These are phyloP conservation scores for Colletotrichum sp. DNA, from an alignment of 2,329 filamentous ascomycete species.

Conservation along the genomic window DNA sequence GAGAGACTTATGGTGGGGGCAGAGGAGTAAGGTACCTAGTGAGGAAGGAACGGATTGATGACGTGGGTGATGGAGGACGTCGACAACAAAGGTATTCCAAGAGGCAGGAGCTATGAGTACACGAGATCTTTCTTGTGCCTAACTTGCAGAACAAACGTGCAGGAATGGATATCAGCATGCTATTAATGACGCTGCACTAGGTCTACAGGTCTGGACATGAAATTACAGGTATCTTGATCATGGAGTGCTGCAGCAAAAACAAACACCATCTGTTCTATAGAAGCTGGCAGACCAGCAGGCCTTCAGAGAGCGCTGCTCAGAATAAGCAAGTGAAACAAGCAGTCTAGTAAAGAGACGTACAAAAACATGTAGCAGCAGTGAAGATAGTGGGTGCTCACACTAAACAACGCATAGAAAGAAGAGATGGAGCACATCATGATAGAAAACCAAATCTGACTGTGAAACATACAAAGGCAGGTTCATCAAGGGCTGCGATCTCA, in stretches of 20 bases:
- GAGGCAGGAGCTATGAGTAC: not conserved
- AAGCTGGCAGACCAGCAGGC: not conserved
- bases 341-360: not conserved
- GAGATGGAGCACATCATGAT: not conserved
- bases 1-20: not conserved
- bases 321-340: not conserved
- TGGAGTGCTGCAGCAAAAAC: not conserved
- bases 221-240: not conserved
- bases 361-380: not conserved
- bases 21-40: not conserved
- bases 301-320: not conserved
- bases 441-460: not conserved
- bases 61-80: not conserved
- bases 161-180: not conserved
- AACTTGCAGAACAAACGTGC: not conserved
- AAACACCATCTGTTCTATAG: not conserved
- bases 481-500: not conserved
- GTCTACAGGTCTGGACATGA: not conserved
- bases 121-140: not conserved
- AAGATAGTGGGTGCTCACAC: not conserved
- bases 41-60: not conserved
- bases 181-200: not conserved
- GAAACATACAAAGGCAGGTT: not conserved
- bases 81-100: not conserved
- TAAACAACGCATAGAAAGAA: not conserved